These are phyloP conservation scores for Sporisorium exsertum DNA, from an alignment of 1,284 basidiomycete species.

Conservation along the genomic window DNA sequence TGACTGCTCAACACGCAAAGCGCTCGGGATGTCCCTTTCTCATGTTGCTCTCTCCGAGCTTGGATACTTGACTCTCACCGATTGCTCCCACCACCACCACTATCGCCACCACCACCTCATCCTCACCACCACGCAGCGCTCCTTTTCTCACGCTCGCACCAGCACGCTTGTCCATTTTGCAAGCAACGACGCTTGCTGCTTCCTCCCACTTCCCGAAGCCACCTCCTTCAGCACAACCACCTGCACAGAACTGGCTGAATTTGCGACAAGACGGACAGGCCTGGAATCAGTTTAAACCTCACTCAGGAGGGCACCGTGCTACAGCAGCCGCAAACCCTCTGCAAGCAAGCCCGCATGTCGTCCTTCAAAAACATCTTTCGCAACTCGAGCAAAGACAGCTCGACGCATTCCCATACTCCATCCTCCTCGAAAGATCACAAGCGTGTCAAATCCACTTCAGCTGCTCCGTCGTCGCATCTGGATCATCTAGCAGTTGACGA, in stretches of 20 bases:
- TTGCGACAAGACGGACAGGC: neutral
- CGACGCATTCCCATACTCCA: neutral
- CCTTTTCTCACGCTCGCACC: neutral
- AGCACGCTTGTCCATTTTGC: neutral
- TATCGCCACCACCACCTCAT: neutral
- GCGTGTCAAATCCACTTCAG: slow-evolving; percentile 19
- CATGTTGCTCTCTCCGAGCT: too few relatives aligned
- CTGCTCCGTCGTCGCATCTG: neutral
- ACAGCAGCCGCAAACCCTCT: neutral
- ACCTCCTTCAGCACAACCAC: neutral
- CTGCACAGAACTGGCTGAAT: neutral
- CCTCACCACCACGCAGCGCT: neutral
- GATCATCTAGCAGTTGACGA: slow-evolving; percentile 9
- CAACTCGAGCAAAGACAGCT: slow-evolving; percentile 28
- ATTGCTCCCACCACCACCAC: neutral
- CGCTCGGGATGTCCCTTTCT: too few relatives aligned
- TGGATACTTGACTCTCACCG: neutral
- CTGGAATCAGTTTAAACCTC: neutral
- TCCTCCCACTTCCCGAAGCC: neutral
- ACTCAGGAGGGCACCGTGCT: neutral
- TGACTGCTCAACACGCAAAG: too few relatives aligned
- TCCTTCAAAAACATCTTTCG: slow-evolving; percentile 52
- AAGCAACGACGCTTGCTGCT: neutral
- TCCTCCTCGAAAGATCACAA: slow-evolving; percentile 16
- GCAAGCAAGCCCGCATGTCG: slow-evolving; percentile 25